These are phyloP conservation scores for Talaromyces islandicus DNA, from an alignment of 2,329 filamentous ascomycete genomes.

Conservation along the genomic window DNA sequence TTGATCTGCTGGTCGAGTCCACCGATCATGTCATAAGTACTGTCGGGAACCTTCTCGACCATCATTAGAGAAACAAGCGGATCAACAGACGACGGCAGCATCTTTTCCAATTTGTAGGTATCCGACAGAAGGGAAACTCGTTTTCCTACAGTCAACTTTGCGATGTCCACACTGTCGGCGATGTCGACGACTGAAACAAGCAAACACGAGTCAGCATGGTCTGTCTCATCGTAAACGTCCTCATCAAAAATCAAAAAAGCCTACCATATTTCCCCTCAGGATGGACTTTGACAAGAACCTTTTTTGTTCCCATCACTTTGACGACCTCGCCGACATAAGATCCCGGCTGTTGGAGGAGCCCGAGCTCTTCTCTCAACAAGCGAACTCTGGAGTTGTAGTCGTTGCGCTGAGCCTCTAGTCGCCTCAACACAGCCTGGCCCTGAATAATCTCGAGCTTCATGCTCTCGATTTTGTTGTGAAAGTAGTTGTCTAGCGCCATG, in stretches of 20 bases:
- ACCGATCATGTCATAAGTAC: constrained; percentile 99
- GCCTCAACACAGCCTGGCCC: constrained; percentile 88
- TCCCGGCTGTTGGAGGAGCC: constrained; percentile 90
- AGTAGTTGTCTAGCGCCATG: constrained; percentile 99
- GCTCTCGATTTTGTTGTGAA: constrained; percentile 99
- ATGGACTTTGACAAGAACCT: constrained; percentile 97
- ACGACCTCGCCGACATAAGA: constrained; percentile 99
- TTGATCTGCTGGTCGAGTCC: constrained; percentile 98
- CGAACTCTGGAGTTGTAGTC: constrained; percentile 99
- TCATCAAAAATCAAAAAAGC: neutral
- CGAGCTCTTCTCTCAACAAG: constrained; percentile 88
- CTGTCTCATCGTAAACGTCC: neutral
- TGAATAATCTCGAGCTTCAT: constrained; percentile 99
- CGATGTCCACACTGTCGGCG: constrained; percentile 85
- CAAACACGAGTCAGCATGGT: neutral
- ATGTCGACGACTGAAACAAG: constrained; percentile 76
- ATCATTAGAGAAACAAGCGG: constrained; percentile 99
- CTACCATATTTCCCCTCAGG: constrained; percentile 99
- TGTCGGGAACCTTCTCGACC: constrained; percentile 99
- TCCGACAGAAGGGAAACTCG: constrained; percentile 94
- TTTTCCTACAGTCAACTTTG: constrained; percentile 95
- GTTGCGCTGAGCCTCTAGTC: constrained; percentile 95
- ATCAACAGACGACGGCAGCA: constrained; percentile 95
- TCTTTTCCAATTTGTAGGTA: constrained; percentile 98
- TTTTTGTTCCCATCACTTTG: constrained; percentile 99